Percentiles rank a stretch among this genome's conserved stretches.
These are phyloP conservation scores for Cadophora sp. DNA, from an alignment of 2,329 filamentous ascomycete genomes.

Conservation along the genomic window DNA sequence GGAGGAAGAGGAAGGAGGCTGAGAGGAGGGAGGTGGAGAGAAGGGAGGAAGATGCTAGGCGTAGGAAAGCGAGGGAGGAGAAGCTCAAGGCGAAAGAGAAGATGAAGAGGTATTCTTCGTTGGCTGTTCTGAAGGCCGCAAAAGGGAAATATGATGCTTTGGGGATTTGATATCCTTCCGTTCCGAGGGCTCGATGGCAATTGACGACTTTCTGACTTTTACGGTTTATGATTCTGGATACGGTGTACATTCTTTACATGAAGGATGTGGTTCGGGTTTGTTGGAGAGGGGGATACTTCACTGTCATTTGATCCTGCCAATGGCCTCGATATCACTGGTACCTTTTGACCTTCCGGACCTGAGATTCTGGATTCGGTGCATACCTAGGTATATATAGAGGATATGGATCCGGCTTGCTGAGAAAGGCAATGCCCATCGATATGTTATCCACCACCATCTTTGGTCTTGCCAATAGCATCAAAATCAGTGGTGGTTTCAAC, in stretches of 20 bases:
- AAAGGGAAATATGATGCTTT: conserved; percentile 40
- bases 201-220: conserved; percentile 20
- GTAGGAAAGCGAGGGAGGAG: conserved; percentile 16
- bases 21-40: conserved; percentile 20
- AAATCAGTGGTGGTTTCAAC: neutral
- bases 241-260: neutral
- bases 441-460: neutral
- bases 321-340: neutral
- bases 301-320: neutral
- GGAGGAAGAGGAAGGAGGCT: conserved; percentile 21
- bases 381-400: neutral
- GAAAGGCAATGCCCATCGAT: neutral
- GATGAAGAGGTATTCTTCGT: conserved; percentile 30
- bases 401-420: neutral
- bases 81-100: conserved; percentile 25
- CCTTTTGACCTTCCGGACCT: conserved; percentile 9
- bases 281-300: too few species aligned
- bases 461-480: neutral
- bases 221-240: conserved; percentile 6
- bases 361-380: neutral
- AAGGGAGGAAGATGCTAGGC: conserved; percentile 14
- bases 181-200: neutral
- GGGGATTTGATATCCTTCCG: conserved; percentile 29
- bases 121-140: conserved; percentile 32
- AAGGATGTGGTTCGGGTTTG: neutral